phyloP scores from a whole-genome alignment of 306 rosid species.

The Lupinus albus region DNA sequence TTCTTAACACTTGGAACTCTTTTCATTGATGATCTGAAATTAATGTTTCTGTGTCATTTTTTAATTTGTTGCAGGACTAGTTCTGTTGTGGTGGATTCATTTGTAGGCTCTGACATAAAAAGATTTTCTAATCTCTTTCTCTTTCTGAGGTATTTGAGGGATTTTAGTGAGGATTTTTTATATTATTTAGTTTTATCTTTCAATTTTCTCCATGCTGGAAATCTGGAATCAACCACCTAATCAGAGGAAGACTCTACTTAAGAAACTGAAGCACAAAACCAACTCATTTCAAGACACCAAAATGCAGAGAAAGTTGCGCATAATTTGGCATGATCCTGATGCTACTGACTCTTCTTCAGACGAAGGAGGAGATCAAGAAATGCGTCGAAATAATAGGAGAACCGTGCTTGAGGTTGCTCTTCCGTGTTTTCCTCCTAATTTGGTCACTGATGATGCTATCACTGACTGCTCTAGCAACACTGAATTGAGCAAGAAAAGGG shows the following conservation, averaged over 20 bases:
- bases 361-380: slow-evolving; percentile 38
- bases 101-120: slow-evolving; percentile 57
- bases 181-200: too few species aligned
- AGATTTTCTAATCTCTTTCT: slow-evolving; percentile 53
- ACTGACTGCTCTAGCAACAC: too few species aligned
- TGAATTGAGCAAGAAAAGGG: slow-evolving; percentile 45
- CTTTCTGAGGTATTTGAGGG: slow-evolving; percentile 52
- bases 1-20: neutral
- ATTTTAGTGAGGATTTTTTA: slow-evolving; percentile 35
- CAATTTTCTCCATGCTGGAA: slow-evolving; percentile 39
- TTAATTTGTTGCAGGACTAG: slow-evolving; percentile 55
- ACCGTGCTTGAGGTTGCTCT: slow-evolving; percentile 49
- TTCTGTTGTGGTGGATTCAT: slow-evolving; percentile 55
- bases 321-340: slow-evolving; percentile 71
- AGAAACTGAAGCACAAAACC: slow-evolving; percentile 26
- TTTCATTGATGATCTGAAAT: too few species aligned
- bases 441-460: too few species aligned
- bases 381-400: slow-evolving; percentile 28
- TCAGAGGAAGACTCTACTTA: neutral
- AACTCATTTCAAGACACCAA: slow-evolving; percentile 23
- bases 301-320: slow-evolving; percentile 54
- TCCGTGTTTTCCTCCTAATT: slow-evolving; percentile 33
- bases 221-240: slow-evolving; percentile 11
- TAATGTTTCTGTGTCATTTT: neutral
- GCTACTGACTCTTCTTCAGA: slow-evolving; percentile 78